Conservation (phyloP, 1,284 basidiomycete genomes). For the Naganishia liquefaciens region DNA sequence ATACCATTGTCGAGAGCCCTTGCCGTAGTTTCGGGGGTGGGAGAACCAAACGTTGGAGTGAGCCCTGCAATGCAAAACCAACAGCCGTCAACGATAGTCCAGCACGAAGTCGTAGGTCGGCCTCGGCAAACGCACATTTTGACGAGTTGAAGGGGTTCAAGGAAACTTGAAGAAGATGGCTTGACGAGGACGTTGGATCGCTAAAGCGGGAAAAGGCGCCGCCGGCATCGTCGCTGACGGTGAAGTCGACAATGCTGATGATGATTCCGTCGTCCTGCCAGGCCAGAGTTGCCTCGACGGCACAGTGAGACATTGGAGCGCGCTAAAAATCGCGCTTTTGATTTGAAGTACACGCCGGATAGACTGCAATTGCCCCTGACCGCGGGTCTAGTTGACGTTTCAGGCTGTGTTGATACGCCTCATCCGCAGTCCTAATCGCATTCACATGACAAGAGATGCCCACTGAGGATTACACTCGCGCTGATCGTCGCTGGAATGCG, state of each 20-base stretch:
- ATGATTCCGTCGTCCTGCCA: slow-evolving; percentile 2
- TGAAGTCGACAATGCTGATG: slow-evolving; percentile 16
- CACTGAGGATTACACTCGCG: too few species aligned
- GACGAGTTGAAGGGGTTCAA: slow-evolving; percentile 26
- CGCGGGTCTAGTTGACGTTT: neutral
- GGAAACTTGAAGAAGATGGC: slow-evolving; percentile 26
- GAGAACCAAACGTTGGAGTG: slow-evolving; percentile 57
- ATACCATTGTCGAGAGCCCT: slow-evolving; percentile 90
- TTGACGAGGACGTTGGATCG: slow-evolving; percentile 29
- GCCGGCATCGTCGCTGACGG: slow-evolving; percentile 2
- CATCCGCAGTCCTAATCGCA: too few species aligned
- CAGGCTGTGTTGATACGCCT: neutral
- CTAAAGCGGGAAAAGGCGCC: slow-evolving; percentile 3
- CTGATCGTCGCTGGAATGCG: too few species aligned
- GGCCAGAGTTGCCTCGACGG: neutral
- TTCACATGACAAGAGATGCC: too few species aligned
- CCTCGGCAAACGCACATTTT: slow-evolving; percentile 17
- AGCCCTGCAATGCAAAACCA: slow-evolving; percentile 43
- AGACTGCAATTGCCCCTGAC: neutral
- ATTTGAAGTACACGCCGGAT: neutral
- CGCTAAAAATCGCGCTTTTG: neutral
- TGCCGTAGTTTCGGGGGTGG: slow-evolving; percentile 85
- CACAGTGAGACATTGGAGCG: neutral
- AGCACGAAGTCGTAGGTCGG: neutral
- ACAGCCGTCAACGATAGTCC: neutral